phyloP scores from a whole-genome alignment of 257 asterid genomes.

The Solanum chiquidenum region DNA sequence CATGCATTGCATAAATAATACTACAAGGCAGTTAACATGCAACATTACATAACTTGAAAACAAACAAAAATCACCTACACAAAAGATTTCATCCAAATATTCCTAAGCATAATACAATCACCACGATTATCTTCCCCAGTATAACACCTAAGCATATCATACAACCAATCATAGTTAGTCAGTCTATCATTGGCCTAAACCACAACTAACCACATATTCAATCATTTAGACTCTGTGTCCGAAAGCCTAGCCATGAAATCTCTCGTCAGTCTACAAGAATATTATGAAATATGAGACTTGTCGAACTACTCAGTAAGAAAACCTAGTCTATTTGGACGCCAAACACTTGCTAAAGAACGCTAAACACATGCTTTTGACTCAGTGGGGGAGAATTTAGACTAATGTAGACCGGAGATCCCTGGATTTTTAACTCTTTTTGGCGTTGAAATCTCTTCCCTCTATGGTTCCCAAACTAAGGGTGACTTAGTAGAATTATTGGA shows the following conservation, averaged over 20 bases:
- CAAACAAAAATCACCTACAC: neutral
- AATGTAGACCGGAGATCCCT: too few relatives aligned
- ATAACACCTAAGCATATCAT: neutral
- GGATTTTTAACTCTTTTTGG: neutral
- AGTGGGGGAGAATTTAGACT: neutral
- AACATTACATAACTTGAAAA: neutral
- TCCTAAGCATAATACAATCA: neutral
- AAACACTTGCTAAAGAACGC: neutral
- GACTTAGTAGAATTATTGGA: neutral
- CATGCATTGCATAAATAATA: neutral
- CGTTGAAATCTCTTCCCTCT: neutral
- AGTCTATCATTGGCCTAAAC: neutral
- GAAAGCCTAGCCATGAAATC: neutral
- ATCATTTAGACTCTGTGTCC: neutral
- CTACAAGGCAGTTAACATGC: neutral
- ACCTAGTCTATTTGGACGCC: too few relatives aligned
- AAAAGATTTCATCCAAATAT: neutral
- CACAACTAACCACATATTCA: neutral
- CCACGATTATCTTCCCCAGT: neutral
- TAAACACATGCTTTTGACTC: neutral
- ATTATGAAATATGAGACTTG: too few relatives aligned
- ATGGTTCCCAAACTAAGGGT: neutral
- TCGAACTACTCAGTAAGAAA: neutral
- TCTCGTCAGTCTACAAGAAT: neutral
- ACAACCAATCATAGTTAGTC: neutral